Base-by-base conservation (phyloP, 1,284 basidiomycete species). In the Wallemia ichthyophaga region DNA sequence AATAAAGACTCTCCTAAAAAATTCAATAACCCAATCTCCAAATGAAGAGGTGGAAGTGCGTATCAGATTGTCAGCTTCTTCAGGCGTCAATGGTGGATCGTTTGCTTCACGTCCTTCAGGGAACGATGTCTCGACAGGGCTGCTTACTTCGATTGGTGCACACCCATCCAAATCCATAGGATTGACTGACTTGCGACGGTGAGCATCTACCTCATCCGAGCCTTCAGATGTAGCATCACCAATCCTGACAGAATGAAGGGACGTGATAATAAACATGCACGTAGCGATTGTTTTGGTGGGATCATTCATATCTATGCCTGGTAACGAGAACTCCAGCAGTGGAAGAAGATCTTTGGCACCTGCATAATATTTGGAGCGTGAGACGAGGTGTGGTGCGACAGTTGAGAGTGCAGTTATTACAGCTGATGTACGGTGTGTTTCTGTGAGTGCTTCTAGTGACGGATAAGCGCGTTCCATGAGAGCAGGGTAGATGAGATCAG, bases 261-360 rank as follows among this genome's bases (percentile, higher is more conserved):
- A 76, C 60, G 80, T 77, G 54, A 82, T 75, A 61, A 94, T 83
- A 25, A 67, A 67, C 63, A 66, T 65, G 27, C 63, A 64, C 11
- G 66, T 67, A 21, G 64, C 62, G 62, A 88, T 73, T 1, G 91
- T 95, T 75, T 96, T 96, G 63, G 78, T 75, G 0, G 89, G 86
- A 64, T 96, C 91, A 69, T 95, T 96, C 77, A 92, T 69, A 70
- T 92, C 88, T 62, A 94, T 86, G 2, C 88, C 88, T 17, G 92
- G 91, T 48, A 96, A 73, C 62, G 83, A 86, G 31, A 95, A 72
- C 64, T 94, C 87, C 60, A 98, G 76, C 23, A 98, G 75, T 23
- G 89, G 86, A 1, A 89, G 73, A 28, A 96, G 73, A 67, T 88
- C 83, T 67, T 85, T 89, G 69, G 88, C 84, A 1, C 83, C 81